Evolutionary conservation across 2,329 filamentous ascomycete genomes (phyloP), one percentile per base, ranked within the genome.

Genomic region (Aspergillus sergii): DNA sequence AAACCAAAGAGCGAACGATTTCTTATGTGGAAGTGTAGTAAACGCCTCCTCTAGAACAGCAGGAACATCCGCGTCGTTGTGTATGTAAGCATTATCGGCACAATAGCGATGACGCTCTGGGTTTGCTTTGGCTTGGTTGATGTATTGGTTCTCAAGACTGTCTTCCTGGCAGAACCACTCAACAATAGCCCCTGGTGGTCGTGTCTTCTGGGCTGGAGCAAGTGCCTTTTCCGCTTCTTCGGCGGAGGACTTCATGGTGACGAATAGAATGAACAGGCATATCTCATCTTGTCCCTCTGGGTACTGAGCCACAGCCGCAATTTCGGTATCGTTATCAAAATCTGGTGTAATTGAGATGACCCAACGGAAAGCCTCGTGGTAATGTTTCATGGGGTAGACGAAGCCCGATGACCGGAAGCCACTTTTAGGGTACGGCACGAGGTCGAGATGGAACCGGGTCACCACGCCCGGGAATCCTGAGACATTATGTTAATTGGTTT

Each of bases 1-100:
- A 67, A 79, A 85, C 79, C 83, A 87, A 12, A 86, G 72, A 1
- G 82, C 73, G 55, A 81, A 83, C 1, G 80, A 75, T 68, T 83
- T 81, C 26, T 71, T 71, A 9, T 76, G 74, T 0, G 84, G 84
- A 32, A 86, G 71, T 0, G 79, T 81, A 0, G 78, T 82, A 65
- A 85, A 85, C 0, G 82, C 79, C 28, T 73, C 65, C 64, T 84
- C 78, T 23, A 86, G 71, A 0, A 83, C 78, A 1, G 71, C 68
- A 0, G 79, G 71, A 0, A 85, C 79, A 65, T 86, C 80, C 1
- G 74, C 76, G 43, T 83, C 78, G 68, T 86, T 82, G 4, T 72
- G 61, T 28, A 86, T 70, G 68, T 85, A 86, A 0, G 76, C 79
- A 67, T 86, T 86, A 58, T 86, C 84, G 2, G 77, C 76, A 58